These are phyloP conservation scores for Calonectria pseudoreteaudii DNA, from an alignment of 2,329 filamentous ascomycete genomes.

Conservation along the genomic window DNA sequence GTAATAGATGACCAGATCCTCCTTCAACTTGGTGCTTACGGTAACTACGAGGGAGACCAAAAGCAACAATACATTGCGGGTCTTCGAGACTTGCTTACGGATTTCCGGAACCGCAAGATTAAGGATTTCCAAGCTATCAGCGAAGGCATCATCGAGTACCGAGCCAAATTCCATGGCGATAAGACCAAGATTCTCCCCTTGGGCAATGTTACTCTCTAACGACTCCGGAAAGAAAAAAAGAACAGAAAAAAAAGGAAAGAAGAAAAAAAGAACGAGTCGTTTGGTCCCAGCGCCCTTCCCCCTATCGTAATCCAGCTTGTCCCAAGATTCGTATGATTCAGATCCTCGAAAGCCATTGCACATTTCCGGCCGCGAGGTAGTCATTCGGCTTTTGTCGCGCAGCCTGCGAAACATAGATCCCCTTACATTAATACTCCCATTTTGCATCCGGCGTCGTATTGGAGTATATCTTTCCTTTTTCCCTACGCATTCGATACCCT, in stretches of 20 bases:
- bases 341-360: slow-evolving; percentile 38
- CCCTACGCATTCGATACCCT: slow-evolving; percentile 30
- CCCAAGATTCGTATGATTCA: slow-evolving; percentile 23
- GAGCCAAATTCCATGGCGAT: slow-evolving; percentile 73
- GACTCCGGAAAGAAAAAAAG: not conserved
- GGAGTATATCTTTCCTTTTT: not conserved
- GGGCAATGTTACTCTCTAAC: slow-evolving; percentile 58
- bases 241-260: not conserved
- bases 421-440: slow-evolving; percentile 9
- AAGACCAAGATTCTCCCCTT: slow-evolving; percentile 71
- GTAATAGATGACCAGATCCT: slow-evolving; percentile 78
- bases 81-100: slow-evolving; percentile 70
- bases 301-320: slow-evolving; percentile 31
- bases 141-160: slow-evolving; percentile 74
- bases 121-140: slow-evolving; percentile 77
- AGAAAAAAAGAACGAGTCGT: not conserved
- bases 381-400: slow-evolving; percentile 16
- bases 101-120: slow-evolving; percentile 69
- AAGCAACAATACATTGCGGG: slow-evolving; percentile 72
- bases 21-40: slow-evolving; percentile 75
- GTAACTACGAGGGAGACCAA: slow-evolving; percentile 72
- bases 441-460: slow-evolving; percentile 6
- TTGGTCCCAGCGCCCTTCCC: slow-evolving; percentile 8
- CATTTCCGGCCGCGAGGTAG: slow-evolving; percentile 16
- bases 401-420: slow-evolving; percentile 19